Evolutionary conservation across 176 grass and related monocot genomes (phyloP).

Genomic region (Otatea glauca): DNA sequence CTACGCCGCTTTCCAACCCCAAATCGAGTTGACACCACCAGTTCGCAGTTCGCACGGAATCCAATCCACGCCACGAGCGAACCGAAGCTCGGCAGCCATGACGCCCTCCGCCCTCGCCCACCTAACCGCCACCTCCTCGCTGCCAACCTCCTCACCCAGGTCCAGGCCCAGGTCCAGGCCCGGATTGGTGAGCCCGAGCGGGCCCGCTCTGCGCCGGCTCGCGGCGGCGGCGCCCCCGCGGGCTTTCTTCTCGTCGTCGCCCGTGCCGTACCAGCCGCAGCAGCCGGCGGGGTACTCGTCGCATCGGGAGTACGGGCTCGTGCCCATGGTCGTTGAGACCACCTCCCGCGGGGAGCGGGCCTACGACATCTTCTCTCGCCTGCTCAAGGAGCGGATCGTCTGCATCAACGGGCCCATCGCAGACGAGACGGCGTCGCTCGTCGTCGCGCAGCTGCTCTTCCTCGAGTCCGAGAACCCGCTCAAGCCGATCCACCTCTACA

Average conservation of each 20-base stretch:
- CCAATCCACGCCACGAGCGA: background rate
- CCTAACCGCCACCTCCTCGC: constrained; percentile 31
- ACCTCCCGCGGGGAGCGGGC: constrained; percentile 83
- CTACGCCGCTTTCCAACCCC: background rate
- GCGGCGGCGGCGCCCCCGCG: constrained; percentile 26
- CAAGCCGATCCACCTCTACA: constrained; percentile 92
- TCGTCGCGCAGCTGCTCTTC: constrained; percentile 94
- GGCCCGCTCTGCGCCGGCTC: constrained; percentile 34
- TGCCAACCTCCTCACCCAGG: constrained; percentile 28
- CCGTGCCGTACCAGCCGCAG: constrained; percentile 26
- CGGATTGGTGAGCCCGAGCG: background rate
- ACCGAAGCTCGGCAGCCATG: constrained; percentile 31
- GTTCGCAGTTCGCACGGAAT: background rate
- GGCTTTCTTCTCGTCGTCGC: constrained; percentile 48
- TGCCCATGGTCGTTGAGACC: constrained; percentile 94
- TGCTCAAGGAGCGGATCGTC: constrained; percentile 92
- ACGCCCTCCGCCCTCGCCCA: constrained; percentile 41
- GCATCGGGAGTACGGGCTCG: constrained; percentile 51
- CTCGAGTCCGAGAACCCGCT: constrained; percentile 94
- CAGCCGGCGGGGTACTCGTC: constrained; percentile 11
- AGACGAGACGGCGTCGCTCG: constrained; percentile 72
- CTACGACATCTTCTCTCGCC: constrained; percentile 87
- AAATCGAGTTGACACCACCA: background rate
- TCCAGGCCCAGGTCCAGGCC: constrained; percentile 14
- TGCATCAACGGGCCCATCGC: constrained; percentile 82